Evolutionary conservation across 192 early-diverging fungal species (phyloP).

Genomic region (Umbelopsis isabellina): DNA sequence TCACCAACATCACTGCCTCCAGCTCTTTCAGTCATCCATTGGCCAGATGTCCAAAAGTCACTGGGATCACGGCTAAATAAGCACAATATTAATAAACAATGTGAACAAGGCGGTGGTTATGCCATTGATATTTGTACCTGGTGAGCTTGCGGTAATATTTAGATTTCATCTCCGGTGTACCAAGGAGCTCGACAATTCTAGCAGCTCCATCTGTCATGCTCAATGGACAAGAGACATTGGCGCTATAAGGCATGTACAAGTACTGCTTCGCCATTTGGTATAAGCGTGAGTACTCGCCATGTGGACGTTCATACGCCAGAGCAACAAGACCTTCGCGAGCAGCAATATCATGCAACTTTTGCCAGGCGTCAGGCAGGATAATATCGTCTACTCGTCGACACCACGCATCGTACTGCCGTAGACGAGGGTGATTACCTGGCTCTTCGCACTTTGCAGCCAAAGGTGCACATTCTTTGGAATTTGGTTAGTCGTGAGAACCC

Average conservation of each 20-base stretch:
- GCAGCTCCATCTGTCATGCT: slow-evolving; percentile 80
- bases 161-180: slow-evolving; percentile 55
- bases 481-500: neutral
- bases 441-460: slow-evolving; percentile 58
- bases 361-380: slow-evolving; percentile 63
- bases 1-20: slow-evolving; percentile 68
- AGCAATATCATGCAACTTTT: slow-evolving; percentile 59
- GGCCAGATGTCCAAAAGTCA: slow-evolving; percentile 67
- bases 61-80: slow-evolving; percentile 58
- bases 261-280: slow-evolving; percentile 73
- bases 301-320: slow-evolving; percentile 63
- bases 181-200: slow-evolving; percentile 62
- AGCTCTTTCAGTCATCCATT: slow-evolving; percentile 81
- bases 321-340: slow-evolving; percentile 67
- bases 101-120: neutral
- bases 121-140: slow-evolving; percentile 30
- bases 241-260: slow-evolving; percentile 55
- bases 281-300: slow-evolving; percentile 53
- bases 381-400: slow-evolving; percentile 66
- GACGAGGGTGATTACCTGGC: slow-evolving; percentile 55
- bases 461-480: slow-evolving; percentile 23
- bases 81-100: neutral
- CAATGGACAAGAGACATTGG: slow-evolving; percentile 68
- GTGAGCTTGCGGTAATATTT: slow-evolving; percentile 47
- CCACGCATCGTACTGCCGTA: slow-evolving; percentile 75